Base-by-base conservation (phyloP, 805 yeast genomes). In the Kodamaea kakaduensis region DNA sequence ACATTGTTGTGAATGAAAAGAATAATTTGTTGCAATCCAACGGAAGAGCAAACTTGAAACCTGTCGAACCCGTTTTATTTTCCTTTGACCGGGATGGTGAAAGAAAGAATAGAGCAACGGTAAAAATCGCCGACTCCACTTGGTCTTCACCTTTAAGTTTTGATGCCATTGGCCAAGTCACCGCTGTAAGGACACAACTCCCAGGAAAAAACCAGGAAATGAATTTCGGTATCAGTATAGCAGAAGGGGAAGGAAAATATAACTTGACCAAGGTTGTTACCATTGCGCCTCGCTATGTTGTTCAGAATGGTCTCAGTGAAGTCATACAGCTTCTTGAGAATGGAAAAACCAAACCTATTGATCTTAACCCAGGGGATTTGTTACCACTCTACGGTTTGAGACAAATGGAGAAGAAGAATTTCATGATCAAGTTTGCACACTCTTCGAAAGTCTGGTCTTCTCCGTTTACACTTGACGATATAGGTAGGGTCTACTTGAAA, bases 161-260 rank as follows among this genome's bases (percentile, higher is more conserved):
- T 49, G 96, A 89, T 52, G 94, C 95, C 3, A 73, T 90, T 37
- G 98, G 98, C 0, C 90, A 88, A 44, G 67, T 78, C 1, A 70
- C 74, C 27, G 95, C 73, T 26, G 58, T 67, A 3, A 57, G 53
- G 15, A 64, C 69, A 4, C 74, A 74, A 23, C 46, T 77, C 1
- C 61, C 68, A 25, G 73, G 72, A 9, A 72, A 56, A 56, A 77
- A 56, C 49, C 54, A 52, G 3, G 96, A 88, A 49, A 75, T 78
- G 41, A 79, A 83, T 50, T 61, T 89, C 9, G 97, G 97, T 9
- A 59, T 89, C 17, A 67, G 75, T 18, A 75, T 86, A 9, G 58
- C 72, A 0, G 97, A 88, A 46, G 98, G 97, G 13, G 78, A 77
- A 43, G 97, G 97, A 2, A 79, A 78, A 41, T 90, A 84, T 56